Percentiles rank a stretch among this genome's conserved stretches.
These are phyloP conservation scores for Microbotryomycetes sp. DNA, from an alignment of 1,284 basidiomycete species.

Conservation along the genomic window DNA sequence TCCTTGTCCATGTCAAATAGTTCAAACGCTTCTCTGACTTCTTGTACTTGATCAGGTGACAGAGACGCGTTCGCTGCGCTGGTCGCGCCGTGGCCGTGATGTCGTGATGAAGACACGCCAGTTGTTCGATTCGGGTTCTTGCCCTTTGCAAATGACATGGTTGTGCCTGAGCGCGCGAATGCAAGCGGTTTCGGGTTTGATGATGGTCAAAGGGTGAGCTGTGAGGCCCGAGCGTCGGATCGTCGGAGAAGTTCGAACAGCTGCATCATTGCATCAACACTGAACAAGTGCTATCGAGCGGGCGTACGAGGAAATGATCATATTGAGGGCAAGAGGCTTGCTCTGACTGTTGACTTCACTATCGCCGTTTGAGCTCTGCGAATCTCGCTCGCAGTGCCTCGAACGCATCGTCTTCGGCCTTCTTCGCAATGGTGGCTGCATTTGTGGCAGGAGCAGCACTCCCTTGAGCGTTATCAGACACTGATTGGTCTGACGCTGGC, in stretches of 20 bases:
- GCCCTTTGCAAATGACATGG: background rate
- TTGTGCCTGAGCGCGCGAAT: too few species aligned
- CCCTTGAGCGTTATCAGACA: conserved; percentile 22
- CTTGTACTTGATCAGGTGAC: conserved; percentile 41
- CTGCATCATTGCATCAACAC: too few species aligned
- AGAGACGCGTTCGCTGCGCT: conserved; percentile 5
- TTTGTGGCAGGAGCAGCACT: conserved; percentile 35
- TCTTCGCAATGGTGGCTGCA: conserved; percentile 38
- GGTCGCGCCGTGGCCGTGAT: conserved; percentile 11
- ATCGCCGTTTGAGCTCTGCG: conserved; percentile 70
- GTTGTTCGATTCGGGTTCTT: background rate
- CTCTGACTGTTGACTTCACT: too few species aligned
- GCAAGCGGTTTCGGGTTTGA: too few species aligned
- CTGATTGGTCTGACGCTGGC: background rate
- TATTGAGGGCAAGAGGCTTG: too few species aligned
- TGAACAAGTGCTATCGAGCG: too few species aligned
- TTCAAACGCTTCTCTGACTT: conserved; percentile 98
- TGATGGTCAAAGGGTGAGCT: too few species aligned
- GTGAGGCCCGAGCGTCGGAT: too few species aligned
- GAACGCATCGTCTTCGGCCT: conserved; percentile 59
- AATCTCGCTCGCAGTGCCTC: conserved; percentile 64
- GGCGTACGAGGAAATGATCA: too few species aligned
- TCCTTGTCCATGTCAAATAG: conserved; percentile 99
- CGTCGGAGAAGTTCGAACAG: too few species aligned
- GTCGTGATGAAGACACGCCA: background rate